Evolutionary conservation across 495 filamentous ascomycete genomes (phyloP).

Genomic region (Xylaria longipes): DNA sequence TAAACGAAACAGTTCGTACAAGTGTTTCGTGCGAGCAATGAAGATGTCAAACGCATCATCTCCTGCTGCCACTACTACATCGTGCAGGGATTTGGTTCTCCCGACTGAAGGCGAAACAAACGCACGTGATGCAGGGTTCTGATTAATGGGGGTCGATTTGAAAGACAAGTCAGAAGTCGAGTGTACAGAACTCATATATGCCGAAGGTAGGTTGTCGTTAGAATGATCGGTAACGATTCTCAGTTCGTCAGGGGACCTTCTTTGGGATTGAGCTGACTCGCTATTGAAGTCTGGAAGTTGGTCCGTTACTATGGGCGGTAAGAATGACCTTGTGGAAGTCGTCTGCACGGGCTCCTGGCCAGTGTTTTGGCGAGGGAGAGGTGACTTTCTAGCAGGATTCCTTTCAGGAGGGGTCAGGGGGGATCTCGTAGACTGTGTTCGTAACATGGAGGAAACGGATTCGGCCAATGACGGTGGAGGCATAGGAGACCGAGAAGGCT

Average conservation of each 20-base stretch:
- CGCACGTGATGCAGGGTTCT: slow-evolving; percentile 32
- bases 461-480: slow-evolving; percentile 35
- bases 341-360: slow-evolving; percentile 14
- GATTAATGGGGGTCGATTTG: slow-evolving; percentile 38
- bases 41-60: slow-evolving; percentile 75
- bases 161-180: slow-evolving; percentile 37
- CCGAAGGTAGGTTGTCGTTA: slow-evolving; percentile 33
- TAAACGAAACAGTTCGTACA: slow-evolving; percentile 70
- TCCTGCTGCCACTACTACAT: slow-evolving; percentile 50
- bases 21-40: slow-evolving; percentile 66
- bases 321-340: slow-evolving; percentile 28
- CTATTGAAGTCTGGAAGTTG: slow-evolving; percentile 35
- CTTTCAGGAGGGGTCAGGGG: slow-evolving; percentile 32
- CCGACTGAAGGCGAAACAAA: slow-evolving; percentile 36
- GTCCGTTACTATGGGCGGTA: slow-evolving; percentile 33
- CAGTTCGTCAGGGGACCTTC: slow-evolving; percentile 37
- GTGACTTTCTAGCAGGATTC: slow-evolving; percentile 32
- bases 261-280: slow-evolving; percentile 26
- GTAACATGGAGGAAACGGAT: slow-evolving; percentile 37
- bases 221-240: slow-evolving; percentile 28
- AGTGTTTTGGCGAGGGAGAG: slow-evolving; percentile 29
- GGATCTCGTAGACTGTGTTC: slow-evolving; percentile 39
- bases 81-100: slow-evolving; percentile 40
- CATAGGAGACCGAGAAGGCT: slow-evolving; percentile 29
- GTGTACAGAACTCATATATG: slow-evolving; percentile 33